phyloP scores from a whole-genome alignment of 345 rosid genomes.

The Syzygium oleosum region DNA sequence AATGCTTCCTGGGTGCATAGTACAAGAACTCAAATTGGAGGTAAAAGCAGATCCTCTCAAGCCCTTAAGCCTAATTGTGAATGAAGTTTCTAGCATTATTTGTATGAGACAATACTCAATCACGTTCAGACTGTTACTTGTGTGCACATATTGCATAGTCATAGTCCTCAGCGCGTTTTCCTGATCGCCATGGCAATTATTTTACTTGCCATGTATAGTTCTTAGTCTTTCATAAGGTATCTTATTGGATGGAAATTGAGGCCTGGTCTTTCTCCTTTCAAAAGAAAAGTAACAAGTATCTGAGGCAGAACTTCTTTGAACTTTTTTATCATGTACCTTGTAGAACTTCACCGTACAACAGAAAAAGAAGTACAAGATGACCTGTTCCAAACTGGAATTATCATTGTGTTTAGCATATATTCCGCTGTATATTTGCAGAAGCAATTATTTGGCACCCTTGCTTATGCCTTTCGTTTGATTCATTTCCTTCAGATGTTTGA shows the following conservation, averaged over 20 bases:
- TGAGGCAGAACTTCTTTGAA: background rate
- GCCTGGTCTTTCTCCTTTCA: background rate
- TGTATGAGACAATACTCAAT: background rate
- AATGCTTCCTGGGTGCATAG: constrained; percentile 36
- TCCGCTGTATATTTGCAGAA: background rate
- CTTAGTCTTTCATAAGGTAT: background rate
- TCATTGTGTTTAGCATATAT: background rate
- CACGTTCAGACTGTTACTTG: background rate
- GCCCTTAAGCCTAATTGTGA: background rate
- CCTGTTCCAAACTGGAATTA: background rate
- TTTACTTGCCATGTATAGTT: background rate
- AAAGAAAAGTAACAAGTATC: background rate
- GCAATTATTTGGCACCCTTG: background rate
- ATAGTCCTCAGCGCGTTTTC: background rate
- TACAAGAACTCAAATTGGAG: constrained; percentile 45
- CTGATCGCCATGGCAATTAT: background rate
- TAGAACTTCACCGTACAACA: background rate
- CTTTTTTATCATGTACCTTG: background rate
- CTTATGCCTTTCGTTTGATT: background rate
- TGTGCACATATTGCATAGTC: background rate
- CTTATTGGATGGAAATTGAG: background rate
- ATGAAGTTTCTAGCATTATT: background rate
- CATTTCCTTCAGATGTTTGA: constrained; percentile 39
- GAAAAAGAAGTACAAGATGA: background rate
- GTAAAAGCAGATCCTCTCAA: constrained; percentile 16